Evolutionary conservation across 2,329 filamentous ascomycete genomes (phyloP), one percentile per base, ranked within the genome.

Genomic region (Penicillium sp.): DNA sequence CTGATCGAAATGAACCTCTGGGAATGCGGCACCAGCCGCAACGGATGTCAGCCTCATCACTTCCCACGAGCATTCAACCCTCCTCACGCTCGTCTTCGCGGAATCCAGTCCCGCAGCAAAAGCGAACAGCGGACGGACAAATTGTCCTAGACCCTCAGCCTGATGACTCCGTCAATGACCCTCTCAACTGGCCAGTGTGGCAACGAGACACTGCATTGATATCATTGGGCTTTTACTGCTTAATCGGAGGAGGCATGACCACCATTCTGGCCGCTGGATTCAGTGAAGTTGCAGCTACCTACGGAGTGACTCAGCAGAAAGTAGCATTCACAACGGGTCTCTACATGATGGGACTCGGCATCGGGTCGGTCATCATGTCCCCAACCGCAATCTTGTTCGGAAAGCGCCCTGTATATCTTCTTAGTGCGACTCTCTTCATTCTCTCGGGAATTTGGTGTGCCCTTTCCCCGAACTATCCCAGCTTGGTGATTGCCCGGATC

Each of bases 61-160:
- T 84, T 29, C 79, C 79, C 22, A 82, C 73, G 9, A 70, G 73
- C 3, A 75, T 75, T 55, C 72, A 73, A n/a, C 65, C 71, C 9
- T 75, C 75, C 10, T 76, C 75, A 26, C 72, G 69, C 48, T 75
- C 73, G 1, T 75, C 73, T 10, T 77, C 74, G 19, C 72, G 70
- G 22, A 62, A 67, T 22, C 68, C 66, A 0, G 63, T 62, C 14
- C 67, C 70, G 16, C 58, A 65, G 46, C 85, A 86, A 76, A 97
- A 97, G 79, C 88, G 82, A 63, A 96, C 92, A 2, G 76, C 82
- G 35, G 89, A 96, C 71, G 92, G 92, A 16, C 84, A 85, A 59
- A 91, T 97, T 66, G 91, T 98, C 54, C 79, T 98, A 14, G 89
- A 96, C 0, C 93, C 93, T 0, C 93, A 98, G 71, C 93, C 93